Conservation (phyloP, 306 rosid genomes). For the Prinsepia uniflora region DNA sequence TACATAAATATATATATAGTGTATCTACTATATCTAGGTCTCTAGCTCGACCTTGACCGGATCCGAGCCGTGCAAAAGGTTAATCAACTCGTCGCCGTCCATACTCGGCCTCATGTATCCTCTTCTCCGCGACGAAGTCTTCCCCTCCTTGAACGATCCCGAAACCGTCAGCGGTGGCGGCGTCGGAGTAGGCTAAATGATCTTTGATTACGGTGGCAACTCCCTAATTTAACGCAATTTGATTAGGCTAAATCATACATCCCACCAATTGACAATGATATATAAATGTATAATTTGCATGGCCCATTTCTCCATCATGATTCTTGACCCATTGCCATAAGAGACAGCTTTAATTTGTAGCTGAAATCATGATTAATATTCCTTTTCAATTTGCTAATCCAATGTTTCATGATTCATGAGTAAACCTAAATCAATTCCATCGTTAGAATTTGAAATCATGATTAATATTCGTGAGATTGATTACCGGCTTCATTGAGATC, state of each 20-base stretch:
- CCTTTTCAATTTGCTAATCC: neutral
- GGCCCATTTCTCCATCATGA: no score
- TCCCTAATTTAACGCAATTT: conserved; percentile 33
- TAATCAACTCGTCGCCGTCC: conserved; percentile 91
- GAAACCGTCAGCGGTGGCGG: conserved; percentile 61
- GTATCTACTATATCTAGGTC: no score
- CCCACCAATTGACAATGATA: neutral
- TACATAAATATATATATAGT: no score
- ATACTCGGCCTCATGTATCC: conserved; percentile 73
- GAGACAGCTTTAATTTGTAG: conserved; percentile 2
- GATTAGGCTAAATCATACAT: neutral
- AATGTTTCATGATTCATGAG: neutral
- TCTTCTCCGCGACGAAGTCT: conserved; percentile 71
- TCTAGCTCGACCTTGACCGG: conserved; percentile 67
- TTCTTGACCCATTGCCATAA: neutral
- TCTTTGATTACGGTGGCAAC: neutral
- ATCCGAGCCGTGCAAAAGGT: conserved; percentile 96
- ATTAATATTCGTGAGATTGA: no score
- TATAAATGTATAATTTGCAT: no score
- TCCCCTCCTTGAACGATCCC: conserved; percentile 94
- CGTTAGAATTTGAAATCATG: no score
- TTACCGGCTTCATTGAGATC: no score
- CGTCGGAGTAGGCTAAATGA: conserved; percentile 20
- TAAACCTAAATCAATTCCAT: no score
- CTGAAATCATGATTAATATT: conserved; percentile 3